Evolutionary conservation across 768 basidiomycete genomes (phyloP).

Genomic region (Clathrus columnatus): DNA sequence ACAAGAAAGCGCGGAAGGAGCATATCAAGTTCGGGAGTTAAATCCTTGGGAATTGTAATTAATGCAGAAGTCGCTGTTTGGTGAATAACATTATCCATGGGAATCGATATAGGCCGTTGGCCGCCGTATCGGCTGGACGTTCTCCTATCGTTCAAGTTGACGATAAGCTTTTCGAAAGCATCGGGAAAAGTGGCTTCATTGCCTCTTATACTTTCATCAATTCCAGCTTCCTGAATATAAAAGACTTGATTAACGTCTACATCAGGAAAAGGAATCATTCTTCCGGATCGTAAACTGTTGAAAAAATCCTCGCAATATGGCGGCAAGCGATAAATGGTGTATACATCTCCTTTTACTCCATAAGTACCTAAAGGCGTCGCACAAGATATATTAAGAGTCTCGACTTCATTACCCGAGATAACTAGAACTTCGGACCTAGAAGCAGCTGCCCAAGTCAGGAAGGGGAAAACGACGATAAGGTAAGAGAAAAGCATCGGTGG

Average conservation of each 20-base stretch:
- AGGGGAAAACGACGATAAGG: neutral
- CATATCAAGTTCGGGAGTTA: slow-evolving; percentile 37
- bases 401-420: neutral
- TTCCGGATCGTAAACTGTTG: neutral
- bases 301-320: neutral
- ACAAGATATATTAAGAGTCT: neutral
- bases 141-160: neutral
- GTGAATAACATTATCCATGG: slow-evolving; percentile 13
- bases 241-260: slow-evolving; percentile 14
- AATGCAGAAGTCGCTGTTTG: slow-evolving; percentile 18
- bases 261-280: neutral
- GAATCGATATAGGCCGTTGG: neutral
- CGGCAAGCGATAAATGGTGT: neutral
- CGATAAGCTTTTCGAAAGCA: slow-evolving; percentile 6
- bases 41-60: slow-evolving; percentile 17
- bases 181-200: slow-evolving; percentile 8
- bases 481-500: neutral
- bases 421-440: neutral
- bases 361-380: neutral
- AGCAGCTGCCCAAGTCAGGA: neutral
- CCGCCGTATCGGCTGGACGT: neutral
- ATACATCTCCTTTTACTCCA: neutral
- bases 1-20: slow-evolving; percentile 70
- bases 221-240: slow-evolving; percentile 29
- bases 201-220: slow-evolving; percentile 14